Percentiles rank a stretch among this genome's conserved stretches.
Conservation (phyloP, 768 basidiomycete species). For the Serpula lacrymans region DNA sequence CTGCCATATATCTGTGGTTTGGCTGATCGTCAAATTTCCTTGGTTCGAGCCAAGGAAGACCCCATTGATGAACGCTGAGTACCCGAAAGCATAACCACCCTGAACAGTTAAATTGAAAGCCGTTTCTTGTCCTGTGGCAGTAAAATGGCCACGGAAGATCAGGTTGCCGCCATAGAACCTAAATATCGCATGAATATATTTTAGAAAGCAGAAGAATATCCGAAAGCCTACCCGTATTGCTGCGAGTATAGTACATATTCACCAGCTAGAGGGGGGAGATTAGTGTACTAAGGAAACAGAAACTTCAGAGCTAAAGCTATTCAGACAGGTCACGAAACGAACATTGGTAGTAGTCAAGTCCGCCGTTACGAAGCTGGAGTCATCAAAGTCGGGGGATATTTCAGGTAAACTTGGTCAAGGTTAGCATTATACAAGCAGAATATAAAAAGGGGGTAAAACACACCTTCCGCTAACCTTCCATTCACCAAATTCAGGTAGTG, state of each 20-base stretch:
- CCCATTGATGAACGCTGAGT: constrained; percentile 37
- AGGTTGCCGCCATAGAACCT: constrained; percentile 22
- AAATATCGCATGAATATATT: neutral
- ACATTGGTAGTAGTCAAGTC: constrained; percentile 45
- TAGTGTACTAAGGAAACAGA: constrained; percentile 38
- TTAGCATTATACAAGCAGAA: constrained; percentile 12
- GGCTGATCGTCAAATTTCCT: constrained; percentile 40
- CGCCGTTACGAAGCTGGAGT: constrained; percentile 43
- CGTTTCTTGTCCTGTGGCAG: constrained; percentile 22
- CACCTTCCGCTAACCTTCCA: constrained; percentile 52
- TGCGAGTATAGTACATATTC: constrained; percentile 46
- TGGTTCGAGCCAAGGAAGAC: constrained; percentile 47
- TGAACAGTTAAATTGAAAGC: constrained; percentile 10
- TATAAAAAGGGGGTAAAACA: neutral
- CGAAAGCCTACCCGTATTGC: constrained; percentile 42
- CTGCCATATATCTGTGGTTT: constrained; percentile 40
- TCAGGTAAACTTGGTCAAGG: constrained; percentile 45
- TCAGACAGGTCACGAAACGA: constrained; percentile 5
- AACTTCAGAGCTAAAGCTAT: neutral
- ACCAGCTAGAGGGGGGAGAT: constrained; percentile 43
- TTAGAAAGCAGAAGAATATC: neutral
- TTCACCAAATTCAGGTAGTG: constrained; percentile 32
- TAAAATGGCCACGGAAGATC: constrained; percentile 29
- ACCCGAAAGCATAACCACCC: constrained; percentile 28
- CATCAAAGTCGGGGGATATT: constrained; percentile 42